Evolutionary conservation across 73 alveolate species (phyloP).

Genomic region (Urostyla sp.): DNA sequence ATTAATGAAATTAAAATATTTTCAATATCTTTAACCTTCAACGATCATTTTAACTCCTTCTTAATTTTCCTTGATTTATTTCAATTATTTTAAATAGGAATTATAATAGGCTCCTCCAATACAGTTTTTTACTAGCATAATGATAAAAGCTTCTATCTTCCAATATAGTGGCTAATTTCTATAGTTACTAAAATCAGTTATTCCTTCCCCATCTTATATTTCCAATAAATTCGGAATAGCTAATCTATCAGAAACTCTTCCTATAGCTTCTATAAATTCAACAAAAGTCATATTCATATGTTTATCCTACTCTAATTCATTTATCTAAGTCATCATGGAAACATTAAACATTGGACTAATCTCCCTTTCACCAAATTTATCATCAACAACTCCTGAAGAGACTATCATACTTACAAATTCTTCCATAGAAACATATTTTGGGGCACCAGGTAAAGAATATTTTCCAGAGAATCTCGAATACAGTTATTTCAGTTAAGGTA

Average conservation of each 20-base stretch:
- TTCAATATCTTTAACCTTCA: slow-evolving; percentile 12
- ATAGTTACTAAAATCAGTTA: not conserved
- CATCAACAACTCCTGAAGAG: slow-evolving; percentile 59
- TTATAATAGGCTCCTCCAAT: not conserved
- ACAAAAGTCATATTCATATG: slow-evolving; percentile 63
- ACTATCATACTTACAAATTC: slow-evolving; percentile 49
- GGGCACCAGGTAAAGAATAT: slow-evolving; percentile 65
- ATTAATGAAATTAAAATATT: too few relatives aligned
- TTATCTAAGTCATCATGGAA: slow-evolving; percentile 64
- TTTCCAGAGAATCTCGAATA: slow-evolving; percentile 61
- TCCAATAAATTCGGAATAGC: slow-evolving; percentile 47
- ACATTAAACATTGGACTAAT: slow-evolving; percentile 52
- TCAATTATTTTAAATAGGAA: not conserved
- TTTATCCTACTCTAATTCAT: slow-evolving; percentile 61
- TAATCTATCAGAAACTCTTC: slow-evolving; percentile 68
- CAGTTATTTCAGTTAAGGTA: slow-evolving; percentile 24
- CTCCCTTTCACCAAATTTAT: slow-evolving; percentile 65
- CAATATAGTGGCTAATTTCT: slow-evolving; percentile 3
- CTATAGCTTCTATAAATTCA: slow-evolving; percentile 76
- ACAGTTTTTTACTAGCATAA: not conserved
- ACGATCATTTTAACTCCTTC: slow-evolving; percentile 6
- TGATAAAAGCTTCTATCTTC: slow-evolving; percentile 34
- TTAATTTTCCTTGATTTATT: slow-evolving; percentile 7
- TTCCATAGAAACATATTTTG: slow-evolving; percentile 58
- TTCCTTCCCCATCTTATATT: slow-evolving; percentile 36